phyloP scores from a whole-genome alignment of 768 basidiomycete species.

The Coprinopsis cinerea region DNA sequence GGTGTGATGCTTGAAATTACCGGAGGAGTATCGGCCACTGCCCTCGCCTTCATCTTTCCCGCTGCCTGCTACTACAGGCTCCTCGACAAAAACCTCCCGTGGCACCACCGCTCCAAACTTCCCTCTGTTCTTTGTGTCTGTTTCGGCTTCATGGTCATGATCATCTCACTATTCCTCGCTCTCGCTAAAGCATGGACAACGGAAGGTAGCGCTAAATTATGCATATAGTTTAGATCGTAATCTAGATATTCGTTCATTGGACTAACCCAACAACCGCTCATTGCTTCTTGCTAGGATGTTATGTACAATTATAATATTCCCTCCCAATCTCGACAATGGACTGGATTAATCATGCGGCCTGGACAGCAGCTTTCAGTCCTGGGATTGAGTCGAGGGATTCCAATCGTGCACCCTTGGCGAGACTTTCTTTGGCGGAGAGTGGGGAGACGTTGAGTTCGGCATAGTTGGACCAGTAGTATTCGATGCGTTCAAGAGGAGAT shows the following conservation, averaged over 20 bases:
- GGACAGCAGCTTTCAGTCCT: slow-evolving; percentile 45
- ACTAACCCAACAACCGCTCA: no score
- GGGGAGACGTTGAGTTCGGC: slow-evolving; percentile 63
- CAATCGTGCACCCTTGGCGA: slow-evolving; percentile 55
- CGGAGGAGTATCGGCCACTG: slow-evolving; percentile 91
- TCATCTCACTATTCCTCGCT: slow-evolving; percentile 71
- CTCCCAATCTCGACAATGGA: slow-evolving; percentile 14
- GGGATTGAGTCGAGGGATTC: slow-evolving; percentile 53
- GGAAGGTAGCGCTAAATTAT: slow-evolving; percentile 64
- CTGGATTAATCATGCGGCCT: no score
- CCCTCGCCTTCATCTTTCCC: slow-evolving; percentile 90
- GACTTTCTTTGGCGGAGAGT: slow-evolving; percentile 64
- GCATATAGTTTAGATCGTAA: slow-evolving; percentile 26
- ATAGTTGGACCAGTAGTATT: slow-evolving; percentile 64
- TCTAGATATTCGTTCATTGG: slow-evolving; percentile 11
- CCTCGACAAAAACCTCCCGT: slow-evolving; percentile 45
- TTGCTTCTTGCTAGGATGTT: no score
- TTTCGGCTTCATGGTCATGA: slow-evolving; percentile 76
- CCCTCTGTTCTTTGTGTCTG: slow-evolving; percentile 66
- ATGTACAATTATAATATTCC: slow-evolving; percentile 1
- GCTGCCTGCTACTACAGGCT: slow-evolving; percentile 84
- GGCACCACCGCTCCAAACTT: slow-evolving; percentile 67
- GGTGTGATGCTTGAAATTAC: slow-evolving; percentile 99
- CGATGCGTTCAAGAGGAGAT: slow-evolving; percentile 52
- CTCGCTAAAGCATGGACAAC: slow-evolving; percentile 73